Percentiles rank a stretch among this genome's conserved stretches.
Evolutionary conservation across 2,329 filamentous ascomycete species (phyloP).

Genomic region (Beauveria pseudobassiana): DNA sequence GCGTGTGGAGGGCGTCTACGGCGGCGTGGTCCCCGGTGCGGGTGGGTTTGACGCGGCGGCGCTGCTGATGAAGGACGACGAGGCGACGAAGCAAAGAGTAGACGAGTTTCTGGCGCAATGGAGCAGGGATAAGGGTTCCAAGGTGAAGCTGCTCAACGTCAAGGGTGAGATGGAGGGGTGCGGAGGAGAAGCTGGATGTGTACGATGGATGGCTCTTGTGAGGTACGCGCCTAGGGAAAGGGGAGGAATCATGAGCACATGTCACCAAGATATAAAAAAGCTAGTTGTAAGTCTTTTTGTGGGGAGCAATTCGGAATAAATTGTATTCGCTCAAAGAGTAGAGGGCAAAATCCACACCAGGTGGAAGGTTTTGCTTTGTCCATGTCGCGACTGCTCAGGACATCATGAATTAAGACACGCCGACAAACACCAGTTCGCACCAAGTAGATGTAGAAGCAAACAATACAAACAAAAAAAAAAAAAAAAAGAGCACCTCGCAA

Average conservation of each 20-base stretch:
- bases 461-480: background rate
- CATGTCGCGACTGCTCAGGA: background rate
- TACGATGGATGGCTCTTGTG: slow-evolving; percentile 37
- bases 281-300: background rate
- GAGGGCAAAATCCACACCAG: background rate
- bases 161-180: slow-evolving; percentile 63
- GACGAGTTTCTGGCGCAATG: slow-evolving; percentile 58
- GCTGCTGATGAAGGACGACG: slow-evolving; percentile 68
- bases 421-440: background rate
- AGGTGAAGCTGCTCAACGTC: slow-evolving; percentile 61
- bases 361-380: background rate
- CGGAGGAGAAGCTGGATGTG: slow-evolving; percentile 36
- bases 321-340: background rate
- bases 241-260: background rate
- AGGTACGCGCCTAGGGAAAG: background rate
- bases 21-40: slow-evolving; percentile 88
- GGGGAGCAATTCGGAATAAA: background rate
- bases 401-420: background rate
- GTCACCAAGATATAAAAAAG: background rate
- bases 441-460: background rate
- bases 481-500: slow-evolving; percentile 8
- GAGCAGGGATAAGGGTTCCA: slow-evolving; percentile 50
- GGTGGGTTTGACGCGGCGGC: slow-evolving; percentile 89
- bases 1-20: slow-evolving; percentile 70
- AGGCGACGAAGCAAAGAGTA: slow-evolving; percentile 52